Evolutionary conservation across 257 asterid genomes (phyloP).

Genomic region (Cinchona pubescens): DNA sequence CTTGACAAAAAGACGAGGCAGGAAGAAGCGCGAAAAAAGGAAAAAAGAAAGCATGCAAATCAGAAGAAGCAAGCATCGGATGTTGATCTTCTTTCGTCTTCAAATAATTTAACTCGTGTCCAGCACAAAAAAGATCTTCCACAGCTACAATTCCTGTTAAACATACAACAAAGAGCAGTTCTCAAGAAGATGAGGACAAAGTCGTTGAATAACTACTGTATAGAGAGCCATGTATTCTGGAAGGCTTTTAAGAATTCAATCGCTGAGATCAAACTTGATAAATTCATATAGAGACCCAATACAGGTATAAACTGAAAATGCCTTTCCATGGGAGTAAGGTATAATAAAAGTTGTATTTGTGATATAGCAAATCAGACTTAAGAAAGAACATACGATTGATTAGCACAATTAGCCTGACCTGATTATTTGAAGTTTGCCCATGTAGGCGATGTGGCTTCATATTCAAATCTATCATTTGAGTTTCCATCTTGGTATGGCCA

Average conservation of each 20-base stretch:
- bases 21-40: not conserved
- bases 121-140: not conserved
- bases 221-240: not conserved
- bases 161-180: not conserved
- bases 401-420: conserved; percentile 34
- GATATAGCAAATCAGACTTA: too few relatives aligned
- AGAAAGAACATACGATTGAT: not conserved
- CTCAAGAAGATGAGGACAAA: not conserved
- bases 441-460: conserved; percentile 64
- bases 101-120: not conserved
- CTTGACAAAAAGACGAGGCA: not conserved
- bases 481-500: conserved; percentile 45
- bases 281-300: not conserved
- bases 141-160: conserved; percentile 31
- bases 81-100: not conserved
- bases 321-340: not conserved
- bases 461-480: conserved; percentile 71
- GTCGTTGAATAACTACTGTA: not conserved
- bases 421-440: conserved; percentile 51
- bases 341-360: not conserved
- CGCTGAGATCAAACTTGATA: not conserved
- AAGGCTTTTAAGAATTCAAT: not conserved
- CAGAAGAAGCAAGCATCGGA: not conserved
- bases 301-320: not conserved
- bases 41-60: not conserved